phyloP scores from a whole-genome alignment of 148 eudicot genomes.

The Selenicereus undatus region DNA sequence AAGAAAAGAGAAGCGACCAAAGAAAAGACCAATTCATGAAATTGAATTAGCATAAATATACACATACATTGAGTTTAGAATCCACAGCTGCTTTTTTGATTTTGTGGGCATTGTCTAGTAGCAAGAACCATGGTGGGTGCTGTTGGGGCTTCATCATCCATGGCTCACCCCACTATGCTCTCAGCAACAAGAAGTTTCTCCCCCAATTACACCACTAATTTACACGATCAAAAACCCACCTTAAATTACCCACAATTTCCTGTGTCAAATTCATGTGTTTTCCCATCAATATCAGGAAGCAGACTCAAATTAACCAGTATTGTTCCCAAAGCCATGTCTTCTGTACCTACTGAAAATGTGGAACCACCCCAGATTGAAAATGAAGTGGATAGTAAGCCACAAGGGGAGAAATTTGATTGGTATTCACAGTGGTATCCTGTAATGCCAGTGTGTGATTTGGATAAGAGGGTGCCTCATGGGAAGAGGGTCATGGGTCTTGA shows the following conservation, averaged over 20 bases:
- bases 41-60: background rate
- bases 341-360: conserved; percentile 17
- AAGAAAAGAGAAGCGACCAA: background rate
- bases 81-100: background rate
- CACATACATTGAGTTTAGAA: background rate
- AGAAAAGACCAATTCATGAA: background rate
- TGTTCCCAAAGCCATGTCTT: conserved; percentile 20
- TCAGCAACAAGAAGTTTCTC: conserved; percentile 15
- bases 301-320: too few relatives aligned
- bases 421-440: conserved; percentile 61
- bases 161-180: conserved; percentile 21
- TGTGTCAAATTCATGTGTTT: background rate
- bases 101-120: background rate
- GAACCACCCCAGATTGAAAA: conserved; percentile 5
- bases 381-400: background rate
- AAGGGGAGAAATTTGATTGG: conserved; percentile 55
- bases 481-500: conserved; percentile 57
- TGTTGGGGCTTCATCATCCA: conserved; percentile 5
- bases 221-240: background rate
- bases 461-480: conserved; percentile 56
- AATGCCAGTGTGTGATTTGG: conserved; percentile 56
- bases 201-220: background rate
- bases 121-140: conserved; percentile 4
- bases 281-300: too few relatives aligned
- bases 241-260: background rate